These are phyloP conservation scores for Cryptosporidium felis DNA, from an alignment of 169 alveolate genomes.

Conservation along the genomic window DNA sequence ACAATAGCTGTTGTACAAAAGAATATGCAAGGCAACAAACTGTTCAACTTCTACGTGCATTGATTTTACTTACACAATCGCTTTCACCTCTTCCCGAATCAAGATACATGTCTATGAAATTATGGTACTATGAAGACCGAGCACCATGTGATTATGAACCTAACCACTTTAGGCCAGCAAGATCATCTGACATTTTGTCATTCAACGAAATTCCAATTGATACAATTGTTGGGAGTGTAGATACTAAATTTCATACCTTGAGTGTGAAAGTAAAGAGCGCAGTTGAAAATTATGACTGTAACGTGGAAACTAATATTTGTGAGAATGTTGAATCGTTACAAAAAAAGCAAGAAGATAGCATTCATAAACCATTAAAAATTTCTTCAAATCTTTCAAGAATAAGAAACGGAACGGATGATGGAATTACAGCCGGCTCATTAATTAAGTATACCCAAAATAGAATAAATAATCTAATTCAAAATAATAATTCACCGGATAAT, in stretches of 20 bases:
- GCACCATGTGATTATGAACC: conserved; percentile 84
- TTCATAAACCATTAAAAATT: not conserved
- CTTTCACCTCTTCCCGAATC: conserved; percentile 83
- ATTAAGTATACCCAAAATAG: not conserved
- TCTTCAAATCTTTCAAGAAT: not conserved
- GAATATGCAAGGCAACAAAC: conserved; percentile 76
- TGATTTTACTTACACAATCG: conserved; percentile 82
- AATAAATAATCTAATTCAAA: not conserved
- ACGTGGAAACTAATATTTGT: not conserved
- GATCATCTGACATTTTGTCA: conserved; percentile 72
- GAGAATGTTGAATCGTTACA: not conserved
- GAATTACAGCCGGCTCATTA: conserved; percentile 14
- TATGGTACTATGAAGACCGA: conserved; percentile 81
- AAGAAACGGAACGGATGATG: not conserved
- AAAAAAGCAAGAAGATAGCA: conserved; percentile 21
- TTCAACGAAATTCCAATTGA: conserved; percentile 75
- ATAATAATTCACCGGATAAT: conserved; percentile 17
- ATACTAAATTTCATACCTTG: conserved; percentile 75
- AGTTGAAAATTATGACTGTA: conserved; percentile 46
- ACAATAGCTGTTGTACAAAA: conserved; percentile 74
- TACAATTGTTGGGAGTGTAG: conserved; percentile 78
- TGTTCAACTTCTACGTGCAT: conserved; percentile 76
- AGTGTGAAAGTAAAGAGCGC: conserved; percentile 76
- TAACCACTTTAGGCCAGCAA: conserved; percentile 80
- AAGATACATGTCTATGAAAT: conserved; percentile 81